Base-by-base conservation (phyloP, 2,329 filamentous ascomycete species). In the Bipolaris bicolor region DNA sequence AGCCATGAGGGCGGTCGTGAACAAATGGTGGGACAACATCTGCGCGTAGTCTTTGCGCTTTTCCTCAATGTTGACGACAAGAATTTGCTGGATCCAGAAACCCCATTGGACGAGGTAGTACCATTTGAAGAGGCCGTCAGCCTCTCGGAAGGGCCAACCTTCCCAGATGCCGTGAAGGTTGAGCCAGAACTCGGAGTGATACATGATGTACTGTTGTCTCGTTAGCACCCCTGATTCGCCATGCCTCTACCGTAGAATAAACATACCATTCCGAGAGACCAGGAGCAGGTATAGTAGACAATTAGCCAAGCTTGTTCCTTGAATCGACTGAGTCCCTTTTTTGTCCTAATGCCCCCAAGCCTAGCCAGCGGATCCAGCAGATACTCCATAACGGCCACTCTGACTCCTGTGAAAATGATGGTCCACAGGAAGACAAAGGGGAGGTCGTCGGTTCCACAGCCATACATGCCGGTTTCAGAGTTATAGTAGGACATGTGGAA, bases 21-120 rank as follows among this genome's bases (percentile, higher is more conserved):
- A 88, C 73, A 97, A 86, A 79, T 99, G 95, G 77, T 98, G 95
- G 16, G 87, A 89, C 66, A 98, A 87, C 95, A 98, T 98, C 78
- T 98, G 94, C 81, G 87, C 90, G 78, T 97, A 90, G 70, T 99
- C 95, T 80, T 98, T 98, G 70, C 95, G 86, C 64, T 90, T 87
- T 78, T 96, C 91, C 78, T 99, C 95, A 58, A 98, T 92, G 78
- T 97, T 90, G 75, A 98, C 91, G 56, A 97, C 91, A 31, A 97
- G 82, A 63, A 98, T 90, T 79, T 97, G 93, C 79, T 98, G 94
- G 46, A 97, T 78, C 90, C 92, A 97, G 77, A 97, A 98, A 22
- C 90, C 88, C 78, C 93, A 90, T 76, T 98, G 93, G 13, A 89
- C 88, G 31, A 99, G 83, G 70, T 96, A 91, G 78, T 99, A 99